Evolutionary conservation across 2,329 filamentous ascomycete genomes (phyloP).

Genomic region (Arachnomyces sp.): DNA sequence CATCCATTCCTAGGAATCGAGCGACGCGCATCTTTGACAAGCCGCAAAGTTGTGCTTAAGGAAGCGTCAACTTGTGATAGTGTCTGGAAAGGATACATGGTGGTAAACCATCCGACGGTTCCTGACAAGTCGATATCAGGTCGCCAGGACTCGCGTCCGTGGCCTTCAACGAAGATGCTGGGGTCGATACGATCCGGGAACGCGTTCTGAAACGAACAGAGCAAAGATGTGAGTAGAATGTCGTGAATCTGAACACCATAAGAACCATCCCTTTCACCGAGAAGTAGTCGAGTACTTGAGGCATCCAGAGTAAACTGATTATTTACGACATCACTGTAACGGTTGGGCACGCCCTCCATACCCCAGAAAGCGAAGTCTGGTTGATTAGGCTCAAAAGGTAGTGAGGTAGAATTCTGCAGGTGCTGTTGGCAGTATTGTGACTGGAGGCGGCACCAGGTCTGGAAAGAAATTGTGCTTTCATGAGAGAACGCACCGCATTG

Average conservation of each 20-base stretch:
- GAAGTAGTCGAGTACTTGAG: conserved; percentile 23
- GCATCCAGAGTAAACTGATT: conserved; percentile 28
- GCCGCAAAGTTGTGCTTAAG: conserved; percentile 26
- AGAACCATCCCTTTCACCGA: conserved; percentile 24
- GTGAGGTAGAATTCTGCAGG: conserved; percentile 5
- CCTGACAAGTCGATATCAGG: conserved; percentile 38
- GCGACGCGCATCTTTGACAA: conserved; percentile 33
- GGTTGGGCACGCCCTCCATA: conserved; percentile 23
- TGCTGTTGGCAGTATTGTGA: conserved; percentile 16
- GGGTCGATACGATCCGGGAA: conserved; percentile 38
- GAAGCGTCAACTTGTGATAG: conserved; percentile 10
- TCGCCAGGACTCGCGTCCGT: conserved; percentile 42
- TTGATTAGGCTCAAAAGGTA: conserved; percentile 24
- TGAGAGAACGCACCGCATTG: conserved; percentile 16
- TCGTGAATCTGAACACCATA: conserved; percentile 33
- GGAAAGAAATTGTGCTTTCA: conserved; percentile 28
- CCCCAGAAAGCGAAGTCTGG: conserved; percentile 31
- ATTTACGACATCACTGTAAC: conserved; percentile 29
- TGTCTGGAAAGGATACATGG: conserved; percentile 35
- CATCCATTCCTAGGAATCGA: conserved; percentile 24
- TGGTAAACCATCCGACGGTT: conserved; percentile 47
- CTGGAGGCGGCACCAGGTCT: conserved; percentile 31
- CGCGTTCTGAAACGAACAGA: conserved; percentile 37
- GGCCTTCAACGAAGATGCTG: conserved; percentile 44
- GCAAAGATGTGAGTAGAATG: conserved; percentile 28